Evolutionary conservation across 306 rosid genomes (phyloP).

Genomic region (Cicer pinnatifidum): DNA sequence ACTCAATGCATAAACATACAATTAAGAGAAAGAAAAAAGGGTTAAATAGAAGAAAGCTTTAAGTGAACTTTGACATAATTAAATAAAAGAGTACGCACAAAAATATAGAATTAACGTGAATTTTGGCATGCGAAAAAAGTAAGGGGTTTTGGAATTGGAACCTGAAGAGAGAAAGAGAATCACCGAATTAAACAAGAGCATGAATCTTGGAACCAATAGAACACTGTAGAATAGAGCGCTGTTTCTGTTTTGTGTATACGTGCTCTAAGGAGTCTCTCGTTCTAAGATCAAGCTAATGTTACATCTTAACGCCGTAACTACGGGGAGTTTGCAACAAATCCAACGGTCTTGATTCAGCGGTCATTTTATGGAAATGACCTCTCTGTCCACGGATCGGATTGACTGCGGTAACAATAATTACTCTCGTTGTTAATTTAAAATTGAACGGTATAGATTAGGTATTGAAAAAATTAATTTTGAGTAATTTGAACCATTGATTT

Average conservation of each 20-base stretch:
- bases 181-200: slow-evolving; percentile 30
- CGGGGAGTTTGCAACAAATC: slow-evolving; percentile 1
- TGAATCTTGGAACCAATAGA: slow-evolving; percentile 31
- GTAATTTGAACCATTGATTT: no score
- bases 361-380: background rate
- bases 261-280: background rate
- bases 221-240: background rate
- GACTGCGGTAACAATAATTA: no score
- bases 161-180: slow-evolving; percentile 40
- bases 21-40: background rate
- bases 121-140: no score
- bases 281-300: background rate
- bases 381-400: background rate
- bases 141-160: slow-evolving; percentile 34
- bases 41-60: background rate
- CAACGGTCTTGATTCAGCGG: background rate
- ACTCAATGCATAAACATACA: slow-evolving; percentile 39
- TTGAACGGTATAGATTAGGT: no score
- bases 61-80: slow-evolving; percentile 35
- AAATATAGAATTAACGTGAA: slow-evolving; percentile 7
- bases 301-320: slow-evolving; percentile 2
- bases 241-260: background rate
- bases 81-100: slow-evolving; percentile 13
- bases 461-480: no score
- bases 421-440: no score